Base-by-base conservation (phyloP, 345 rosid species). In the Nasturtium officinale region DNA sequence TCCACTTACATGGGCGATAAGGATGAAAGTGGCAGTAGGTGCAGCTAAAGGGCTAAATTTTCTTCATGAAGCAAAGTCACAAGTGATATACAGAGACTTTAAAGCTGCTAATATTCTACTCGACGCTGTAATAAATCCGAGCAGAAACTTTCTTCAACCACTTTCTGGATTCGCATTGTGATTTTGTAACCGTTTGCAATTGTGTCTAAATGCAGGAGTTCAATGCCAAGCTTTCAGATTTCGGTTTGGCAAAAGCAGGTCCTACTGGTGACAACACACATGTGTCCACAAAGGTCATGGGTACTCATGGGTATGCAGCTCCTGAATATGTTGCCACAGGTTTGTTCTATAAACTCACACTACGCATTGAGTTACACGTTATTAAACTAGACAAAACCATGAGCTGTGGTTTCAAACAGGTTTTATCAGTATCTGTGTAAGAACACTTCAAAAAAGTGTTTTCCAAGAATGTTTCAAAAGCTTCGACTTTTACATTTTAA, bases 301-400 rank as follows among this genome's bases (percentile, higher is more conserved):
- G 98, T 64, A 94, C 98, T 67, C 92, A 85, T 10, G 98, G 98
- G 17, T 94, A 94, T 67, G 97, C 98, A 53, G 98, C 98, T 11
- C 98, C 98, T 64, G 98, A 94, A 77, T 94, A 94, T 59, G 82
- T 94, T 38, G 98, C 98, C 61, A 94, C 98, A 77, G 98, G 98
- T 92, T 43, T 63, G 87, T 77, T 47, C 56, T 20, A 15, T 23
- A 26, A 12, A 17, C 32, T 26, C 21, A 18, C 56, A 32, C 7
- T 12, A 3, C 30, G 2, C 2, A n/a, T 66, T 66, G 2, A 11
- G 51, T 64, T 53, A 38, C 9, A 12, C 12, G 28, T 51, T 40
- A 16, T 6, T 38, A 16, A 47, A 47, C 38, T 58, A 47, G 26
- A 33, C 6, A 6, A 33, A 9, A 42, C 48, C 28, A 46, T 33